A percentile compares a stretch with the other conserved stretches of the same genome.
phyloP scores from a whole-genome alignment of 2,329 filamentous ascomycete species.

The Xylariomycetidae sp. region DNA sequence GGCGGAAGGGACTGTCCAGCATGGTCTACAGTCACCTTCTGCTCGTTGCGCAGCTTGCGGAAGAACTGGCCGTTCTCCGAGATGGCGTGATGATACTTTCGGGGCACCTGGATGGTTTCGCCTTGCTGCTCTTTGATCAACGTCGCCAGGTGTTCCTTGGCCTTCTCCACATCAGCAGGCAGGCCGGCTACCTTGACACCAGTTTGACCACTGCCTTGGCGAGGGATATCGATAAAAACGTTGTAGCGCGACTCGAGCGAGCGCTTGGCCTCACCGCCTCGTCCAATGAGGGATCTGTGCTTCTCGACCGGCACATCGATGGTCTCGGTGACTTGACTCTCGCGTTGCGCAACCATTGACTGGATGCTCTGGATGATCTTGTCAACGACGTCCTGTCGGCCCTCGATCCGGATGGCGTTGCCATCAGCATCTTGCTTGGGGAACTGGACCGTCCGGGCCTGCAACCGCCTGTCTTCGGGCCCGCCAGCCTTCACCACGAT shows the following conservation, averaged over 20 bases:
- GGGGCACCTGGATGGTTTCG: constrained; percentile 79
- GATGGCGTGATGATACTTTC: constrained; percentile 74
- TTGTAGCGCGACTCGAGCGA: constrained; percentile 80
- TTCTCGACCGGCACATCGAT: constrained; percentile 84
- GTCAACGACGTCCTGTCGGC: constrained; percentile 75
- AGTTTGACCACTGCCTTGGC: constrained; percentile 77
- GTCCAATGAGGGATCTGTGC: constrained; percentile 85
- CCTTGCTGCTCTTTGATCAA: constrained; percentile 82
- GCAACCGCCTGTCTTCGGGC: constrained; percentile 74
- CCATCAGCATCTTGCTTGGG: constrained; percentile 81
- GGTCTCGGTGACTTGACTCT: constrained; percentile 71
- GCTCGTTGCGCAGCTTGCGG: constrained; percentile 78
- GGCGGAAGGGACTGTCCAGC: constrained; percentile 70
- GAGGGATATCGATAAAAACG: constrained; percentile 83
- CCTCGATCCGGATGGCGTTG: constrained; percentile 82
- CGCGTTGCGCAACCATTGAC: constrained; percentile 73
- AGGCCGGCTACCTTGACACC: constrained; percentile 81
- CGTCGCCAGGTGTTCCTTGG: constrained; percentile 75
- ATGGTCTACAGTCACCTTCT: constrained; percentile 88
- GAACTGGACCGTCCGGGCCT: constrained; percentile 90
- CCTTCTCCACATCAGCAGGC: constrained; percentile 72
- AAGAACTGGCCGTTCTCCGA: constrained; percentile 91
- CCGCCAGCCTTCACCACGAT: constrained; percentile 87
- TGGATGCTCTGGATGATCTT: constrained; percentile 81
- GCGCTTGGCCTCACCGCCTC: constrained; percentile 81